Base-by-base conservation (phyloP, 305 asterid species). In the Lippia alba region DNA sequence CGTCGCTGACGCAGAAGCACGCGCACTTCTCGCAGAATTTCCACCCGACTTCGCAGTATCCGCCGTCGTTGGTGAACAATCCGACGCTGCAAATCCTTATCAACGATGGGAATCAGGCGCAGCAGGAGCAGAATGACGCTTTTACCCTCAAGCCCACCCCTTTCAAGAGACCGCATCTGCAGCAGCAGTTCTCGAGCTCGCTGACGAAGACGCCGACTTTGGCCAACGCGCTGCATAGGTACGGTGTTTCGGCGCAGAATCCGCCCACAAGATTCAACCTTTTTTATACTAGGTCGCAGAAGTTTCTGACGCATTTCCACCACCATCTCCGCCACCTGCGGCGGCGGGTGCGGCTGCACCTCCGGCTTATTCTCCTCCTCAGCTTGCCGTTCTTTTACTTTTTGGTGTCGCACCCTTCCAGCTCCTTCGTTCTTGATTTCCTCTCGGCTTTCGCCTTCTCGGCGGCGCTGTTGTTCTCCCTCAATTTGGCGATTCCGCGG, bases 361-460 rank as follows among this genome's bases (percentile, higher is more conserved):
- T 89, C 58, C 90, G 96, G 18, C 75, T 93, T 12, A 84, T 89
- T 12, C 91, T 93, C 3, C 79, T 93, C 0, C 84, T 93, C 5
- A 86, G 96, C 53, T 88, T 91, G 3, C 98, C 96, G 5, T 91
- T 91, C 70, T 91, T 93, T 56, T 93, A 87, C 81, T 91, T 93
- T 69, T 63, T 93, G 40, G 94, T 93, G n/a, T 93, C 98, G 6
- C 98, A 89, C 53, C 97, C 98, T 49, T 89, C 92, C 54, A 80
- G 89, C 82, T 93, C 96, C 8, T 93, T 91, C 67, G n/a, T 89
- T 69, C 90, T 93, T 51, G 98, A 89, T 83, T 91, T 93, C 81
- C 82, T 93, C 11, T 88, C 97, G 0, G 97, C 99, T 41, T 88
- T 94, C 58, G 94, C 97, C 49, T 94, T 94, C 79, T 94, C 97